A percentile compares a stretch with the other conserved stretches of the same genome.
phyloP scores from a whole-genome alignment of 331 rosid genomes.

The Dryas integrifolia region DNA sequence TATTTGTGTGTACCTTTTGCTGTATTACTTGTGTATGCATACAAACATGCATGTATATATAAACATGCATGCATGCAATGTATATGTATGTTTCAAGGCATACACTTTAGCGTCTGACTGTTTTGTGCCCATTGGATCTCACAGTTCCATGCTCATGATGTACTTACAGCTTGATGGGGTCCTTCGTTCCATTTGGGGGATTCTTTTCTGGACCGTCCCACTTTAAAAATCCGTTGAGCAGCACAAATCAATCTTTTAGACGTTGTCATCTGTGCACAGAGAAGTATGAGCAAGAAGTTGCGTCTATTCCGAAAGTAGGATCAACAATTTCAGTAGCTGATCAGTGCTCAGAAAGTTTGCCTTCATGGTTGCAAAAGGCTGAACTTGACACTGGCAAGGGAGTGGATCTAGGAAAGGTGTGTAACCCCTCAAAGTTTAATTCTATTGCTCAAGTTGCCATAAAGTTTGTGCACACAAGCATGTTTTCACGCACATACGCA shows the following conservation, averaged over 20 bases:
- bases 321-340: conserved; percentile 34
- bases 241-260: conserved; percentile 34
- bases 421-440: conserved; percentile 38
- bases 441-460: conserved; percentile 29
- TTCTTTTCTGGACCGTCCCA: conserved; percentile 68
- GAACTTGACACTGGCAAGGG: conserved; percentile 52
- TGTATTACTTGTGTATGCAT: neutral
- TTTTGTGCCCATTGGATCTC: conserved; percentile 49
- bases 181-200: conserved; percentile 94
- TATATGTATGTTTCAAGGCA: conserved; percentile 18
- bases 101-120: conserved; percentile 42
- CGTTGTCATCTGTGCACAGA: conserved; percentile 71
- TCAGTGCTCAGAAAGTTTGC: conserved; percentile 42
- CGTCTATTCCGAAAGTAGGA: conserved; percentile 52
- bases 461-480: neutral
- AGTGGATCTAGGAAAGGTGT: conserved; percentile 65
- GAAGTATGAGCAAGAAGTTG: conserved; percentile 75
- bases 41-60: no score
- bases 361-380: conserved; percentile 47
- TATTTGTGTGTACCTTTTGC: neutral
- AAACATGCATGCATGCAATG: neutral
- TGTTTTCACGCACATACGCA: conserved; percentile 25
- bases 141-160: conserved; percentile 54
- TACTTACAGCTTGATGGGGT: conserved; percentile 89
- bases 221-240: conserved; percentile 42